Base-by-base conservation (phyloP, 495 filamentous ascomycete genomes). In the Astrothelium subdiscretum region DNA sequence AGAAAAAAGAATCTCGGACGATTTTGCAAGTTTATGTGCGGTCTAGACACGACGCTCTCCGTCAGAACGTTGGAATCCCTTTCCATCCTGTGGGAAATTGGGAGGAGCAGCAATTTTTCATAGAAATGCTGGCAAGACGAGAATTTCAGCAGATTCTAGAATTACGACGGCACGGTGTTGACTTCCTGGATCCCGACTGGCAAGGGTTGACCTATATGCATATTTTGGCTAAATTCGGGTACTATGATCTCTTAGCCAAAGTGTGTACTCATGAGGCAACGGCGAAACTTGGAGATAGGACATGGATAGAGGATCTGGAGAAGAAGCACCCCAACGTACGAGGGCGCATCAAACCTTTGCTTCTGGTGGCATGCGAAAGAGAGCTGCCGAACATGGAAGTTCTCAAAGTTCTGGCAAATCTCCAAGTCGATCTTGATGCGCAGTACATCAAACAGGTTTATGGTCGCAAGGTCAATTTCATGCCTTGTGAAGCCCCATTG, bases 401-500 rank as follows among this genome's bases (percentile, higher is more conserved):
- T 38, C 35, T 38, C 35, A 38, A 38, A 38, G 35, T 38, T 38
- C 35, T 38, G 35, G 35, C 35, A 38, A 38, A 38, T 38, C 35
- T 38, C 35, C 35, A 38, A 38, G 15, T 38, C 35, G 35, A 38
- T 38, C 35, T 38, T 38, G 35, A 38, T 38, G 35, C 35, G 15
- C 35, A 38, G 15, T 38, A 38, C 35, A 6, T 38, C 35, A 38
- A 38, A 6, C 35, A 38, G 6, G 35, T 38, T 38, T 38, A 38
- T 38, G 35, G 15, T 38, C 15, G 35, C 35, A 38, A 38, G 35
- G 15, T 6, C 35, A 6, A 38, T 38, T 38, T 38, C 15, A 52
- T 65, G 40, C 59, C 63, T 12, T 69, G 69, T 2, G 67, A 71
- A 38, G 72, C 66, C 22, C 68, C 74, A 32, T 69, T 80, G 2